These are phyloP conservation scores for Carallia pectinifolia DNA, from an alignment of 345 rosid species.

Conservation along the genomic window DNA sequence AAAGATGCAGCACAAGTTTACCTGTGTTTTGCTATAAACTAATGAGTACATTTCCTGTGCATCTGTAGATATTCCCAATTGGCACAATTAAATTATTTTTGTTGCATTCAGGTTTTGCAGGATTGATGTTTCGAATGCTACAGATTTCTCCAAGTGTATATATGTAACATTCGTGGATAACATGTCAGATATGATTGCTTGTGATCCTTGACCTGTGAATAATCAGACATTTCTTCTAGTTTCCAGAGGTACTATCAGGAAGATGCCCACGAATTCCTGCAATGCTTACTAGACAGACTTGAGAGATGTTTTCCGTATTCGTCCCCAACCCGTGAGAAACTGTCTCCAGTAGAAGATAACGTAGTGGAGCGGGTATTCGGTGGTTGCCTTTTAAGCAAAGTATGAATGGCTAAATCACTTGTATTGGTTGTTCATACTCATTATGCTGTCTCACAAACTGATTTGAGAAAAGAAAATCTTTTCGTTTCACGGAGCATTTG, in stretches of 20 bases:
- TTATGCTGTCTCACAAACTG: neutral
- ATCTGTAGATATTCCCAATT: neutral
- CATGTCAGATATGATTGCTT: neutral
- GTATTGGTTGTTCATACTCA: neutral
- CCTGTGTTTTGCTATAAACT: neutral
- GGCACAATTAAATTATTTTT: too few species aligned
- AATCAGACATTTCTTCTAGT: constrained; percentile 54
- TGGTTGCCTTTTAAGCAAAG: constrained; percentile 71
- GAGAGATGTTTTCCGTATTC: constrained; percentile 56
- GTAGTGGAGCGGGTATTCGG: constrained; percentile 60
- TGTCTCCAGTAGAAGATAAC: constrained; percentile 34
- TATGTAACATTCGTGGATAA: neutral
- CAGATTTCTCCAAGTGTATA: neutral
- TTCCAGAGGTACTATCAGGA: constrained; percentile 67
- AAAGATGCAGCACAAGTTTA: neutral
- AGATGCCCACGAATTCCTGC: constrained; percentile 90
- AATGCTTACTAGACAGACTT: constrained; percentile 68
- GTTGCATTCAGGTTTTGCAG: neutral
- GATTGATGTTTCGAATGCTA: neutral
- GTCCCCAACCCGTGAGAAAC: constrained; percentile 11
- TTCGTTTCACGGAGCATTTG: neutral
- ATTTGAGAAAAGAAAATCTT: neutral
- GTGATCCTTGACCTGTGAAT: constrained; percentile 39
- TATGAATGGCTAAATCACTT: constrained; percentile 23
- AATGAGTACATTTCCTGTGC: neutral